Conservation (phyloP, 2,329 filamentous ascomycete species). For the Cladosporium oxysporum region DNA sequence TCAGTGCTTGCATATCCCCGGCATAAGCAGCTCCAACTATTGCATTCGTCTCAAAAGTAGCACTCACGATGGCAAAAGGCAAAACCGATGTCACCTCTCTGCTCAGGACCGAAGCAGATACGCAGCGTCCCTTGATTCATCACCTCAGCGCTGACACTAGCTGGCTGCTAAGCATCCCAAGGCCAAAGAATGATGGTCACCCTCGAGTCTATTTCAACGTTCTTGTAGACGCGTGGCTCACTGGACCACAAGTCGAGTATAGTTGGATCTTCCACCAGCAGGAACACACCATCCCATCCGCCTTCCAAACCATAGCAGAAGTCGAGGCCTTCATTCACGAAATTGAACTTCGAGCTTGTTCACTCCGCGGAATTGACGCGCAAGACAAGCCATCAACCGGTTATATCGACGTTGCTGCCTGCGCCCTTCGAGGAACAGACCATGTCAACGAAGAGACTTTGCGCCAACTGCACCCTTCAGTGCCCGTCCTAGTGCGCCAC, state of each 20-base stretch:
- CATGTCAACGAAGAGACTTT: constrained; percentile 66
- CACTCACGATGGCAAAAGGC: constrained; percentile 2
- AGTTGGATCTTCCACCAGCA: constrained; percentile 66
- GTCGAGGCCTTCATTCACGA: constrained; percentile 55
- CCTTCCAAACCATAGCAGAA: constrained; percentile 56
- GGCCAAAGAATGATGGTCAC: constrained; percentile 54
- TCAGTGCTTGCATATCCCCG: not conserved
- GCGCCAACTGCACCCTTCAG: constrained; percentile 53
- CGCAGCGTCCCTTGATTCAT: constrained; percentile 57
- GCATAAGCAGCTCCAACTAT: not conserved
- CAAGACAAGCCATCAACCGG: constrained; percentile 6
- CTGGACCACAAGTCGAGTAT: constrained; percentile 63
- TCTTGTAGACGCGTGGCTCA: constrained; percentile 66
- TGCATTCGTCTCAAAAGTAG: not conserved
- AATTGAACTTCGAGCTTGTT: constrained; percentile 48
- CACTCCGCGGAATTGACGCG: constrained; percentile 24
- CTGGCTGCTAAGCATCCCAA: constrained; percentile 67
- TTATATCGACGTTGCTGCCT: constrained; percentile 59
- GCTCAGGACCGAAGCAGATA: constrained; percentile 42
- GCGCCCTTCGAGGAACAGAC: constrained; percentile 69
- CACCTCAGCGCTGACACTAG: constrained; percentile 69
- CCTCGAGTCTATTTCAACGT: constrained; percentile 62
- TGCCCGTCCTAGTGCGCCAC: constrained; percentile 61
- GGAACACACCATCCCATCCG: constrained; percentile 59
- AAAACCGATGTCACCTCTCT: not conserved